Percentiles rank a stretch among this genome's conserved stretches.
These are phyloP conservation scores for Bassia scoparia DNA, from an alignment of 148 eudicot species.

Conservation along the genomic window DNA sequence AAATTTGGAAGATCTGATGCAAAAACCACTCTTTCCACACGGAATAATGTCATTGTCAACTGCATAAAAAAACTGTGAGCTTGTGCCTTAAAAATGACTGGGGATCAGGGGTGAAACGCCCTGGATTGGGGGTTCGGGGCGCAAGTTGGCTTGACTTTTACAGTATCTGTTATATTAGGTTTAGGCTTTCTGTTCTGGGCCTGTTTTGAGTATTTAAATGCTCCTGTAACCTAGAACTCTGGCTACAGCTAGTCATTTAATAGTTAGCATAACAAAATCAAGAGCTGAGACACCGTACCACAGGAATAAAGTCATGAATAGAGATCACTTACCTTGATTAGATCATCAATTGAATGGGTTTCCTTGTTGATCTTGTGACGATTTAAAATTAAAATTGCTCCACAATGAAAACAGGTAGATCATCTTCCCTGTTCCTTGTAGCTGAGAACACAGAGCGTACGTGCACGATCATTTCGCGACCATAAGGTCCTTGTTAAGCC, in stretches of 20 bases:
- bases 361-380: conserved; percentile 78
- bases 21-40: no score
- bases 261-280: neutral
- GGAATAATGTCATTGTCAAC: no score
- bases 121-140: no score
- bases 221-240: no score
- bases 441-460: conserved; percentile 38
- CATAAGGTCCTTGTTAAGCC: conserved; percentile 81
- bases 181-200: no score
- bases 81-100: no score
- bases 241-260: neutral
- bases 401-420: conserved; percentile 84
- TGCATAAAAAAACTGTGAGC: no score
- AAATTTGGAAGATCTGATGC: neutral
- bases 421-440: conserved; percentile 66
- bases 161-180: no score
- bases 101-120: no score
- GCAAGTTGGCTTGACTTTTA: no score
- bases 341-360: conserved; percentile 87
- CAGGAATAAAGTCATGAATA: neutral
- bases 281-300: neutral
- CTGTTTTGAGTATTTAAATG: no score
- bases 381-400: conserved; percentile 77
- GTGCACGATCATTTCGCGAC: conserved; percentile 64
- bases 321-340: conserved; percentile 66